phyloP scores from a whole-genome alignment of 768 basidiomycete genomes.

The Termitomyces sp. region DNA sequence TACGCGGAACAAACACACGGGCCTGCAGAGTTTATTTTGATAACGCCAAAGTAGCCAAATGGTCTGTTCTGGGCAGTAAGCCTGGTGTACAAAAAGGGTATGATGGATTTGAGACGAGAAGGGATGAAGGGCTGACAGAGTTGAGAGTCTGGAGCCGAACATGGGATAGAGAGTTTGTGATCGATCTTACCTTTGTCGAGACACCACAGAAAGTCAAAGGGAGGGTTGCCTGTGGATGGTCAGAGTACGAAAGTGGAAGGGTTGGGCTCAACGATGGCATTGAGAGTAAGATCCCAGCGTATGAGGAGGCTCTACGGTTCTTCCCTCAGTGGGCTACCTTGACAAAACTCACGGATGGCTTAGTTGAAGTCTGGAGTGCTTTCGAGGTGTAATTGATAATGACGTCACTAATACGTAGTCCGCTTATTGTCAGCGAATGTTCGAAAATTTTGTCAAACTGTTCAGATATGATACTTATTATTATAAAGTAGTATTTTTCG shows the following conservation, averaged over 20 bases:
- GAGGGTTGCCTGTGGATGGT: constrained; percentile 51
- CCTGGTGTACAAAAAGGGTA: constrained; percentile 5
- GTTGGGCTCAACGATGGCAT: constrained; percentile 45
- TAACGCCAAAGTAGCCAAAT: constrained; percentile 11
- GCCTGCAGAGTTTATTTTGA: constrained; percentile 60
- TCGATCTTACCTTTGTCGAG: constrained; percentile 40
- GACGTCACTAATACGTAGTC: not conserved
- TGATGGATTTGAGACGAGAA: constrained; percentile 13
- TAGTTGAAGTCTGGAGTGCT: constrained; percentile 54
- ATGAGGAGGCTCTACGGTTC: constrained; percentile 63
- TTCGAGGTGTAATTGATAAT: constrained; percentile 24
- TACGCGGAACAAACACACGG: constrained; percentile 57
- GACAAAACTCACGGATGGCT: constrained; percentile 52
- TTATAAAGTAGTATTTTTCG: no score
- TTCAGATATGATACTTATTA: no score
- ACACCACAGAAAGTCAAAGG: constrained; percentile 41
- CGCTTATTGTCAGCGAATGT: no score
- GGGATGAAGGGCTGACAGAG: constrained; percentile 30
- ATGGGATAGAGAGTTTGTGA: constrained; percentile 48
- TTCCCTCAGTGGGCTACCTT: constrained; percentile 69
- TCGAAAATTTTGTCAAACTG: no score
- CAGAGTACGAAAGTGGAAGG: constrained; percentile 48
- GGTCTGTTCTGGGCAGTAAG: constrained; percentile 10
- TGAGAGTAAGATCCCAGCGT: constrained; percentile 67
- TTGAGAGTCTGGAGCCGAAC: constrained; percentile 52